Evolutionary conservation across 2,329 filamentous ascomycete genomes (phyloP).

Genomic region (Paecilomyces dactylethromorphus): DNA sequence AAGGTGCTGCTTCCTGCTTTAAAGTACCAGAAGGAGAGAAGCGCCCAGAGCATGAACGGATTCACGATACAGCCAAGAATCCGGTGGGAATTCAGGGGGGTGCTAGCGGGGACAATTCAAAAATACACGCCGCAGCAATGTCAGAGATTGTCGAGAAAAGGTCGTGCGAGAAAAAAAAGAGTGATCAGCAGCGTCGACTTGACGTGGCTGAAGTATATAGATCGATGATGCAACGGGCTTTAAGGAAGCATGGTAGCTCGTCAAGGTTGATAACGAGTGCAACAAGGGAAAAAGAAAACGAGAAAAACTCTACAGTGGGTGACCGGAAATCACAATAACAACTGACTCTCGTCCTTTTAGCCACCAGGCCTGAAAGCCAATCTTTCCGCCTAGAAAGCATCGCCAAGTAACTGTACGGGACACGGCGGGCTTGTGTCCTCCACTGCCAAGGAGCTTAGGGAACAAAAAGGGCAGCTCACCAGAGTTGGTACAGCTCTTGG

Average conservation of each 20-base stretch:
- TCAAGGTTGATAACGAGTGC: neutral
- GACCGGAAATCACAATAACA: neutral
- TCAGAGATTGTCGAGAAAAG: neutral
- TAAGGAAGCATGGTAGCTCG: neutral
- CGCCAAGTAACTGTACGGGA: constrained; percentile 1
- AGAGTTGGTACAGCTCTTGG: neutral
- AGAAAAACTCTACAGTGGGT: neutral
- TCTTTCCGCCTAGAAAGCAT: neutral
- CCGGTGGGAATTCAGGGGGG: neutral
- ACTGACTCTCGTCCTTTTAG: neutral
- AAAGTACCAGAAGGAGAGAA: neutral
- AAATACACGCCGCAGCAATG: neutral
- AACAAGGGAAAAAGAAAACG: too few species aligned
- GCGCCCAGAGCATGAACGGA: neutral
- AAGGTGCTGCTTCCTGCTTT: neutral
- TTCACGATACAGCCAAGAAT: neutral
- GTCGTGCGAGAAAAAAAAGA: neutral
- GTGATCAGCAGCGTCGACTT: neutral
- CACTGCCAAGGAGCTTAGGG: neutral
- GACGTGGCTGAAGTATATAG: neutral
- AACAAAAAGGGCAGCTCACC: neutral
- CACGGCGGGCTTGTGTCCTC: neutral
- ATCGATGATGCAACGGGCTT: neutral
- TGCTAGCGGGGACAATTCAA: neutral
- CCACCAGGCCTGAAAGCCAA: neutral